Evolutionary conservation across 352 stramenopile genomes (phyloP).

Genomic region (Aphanomyces stellatus): DNA sequence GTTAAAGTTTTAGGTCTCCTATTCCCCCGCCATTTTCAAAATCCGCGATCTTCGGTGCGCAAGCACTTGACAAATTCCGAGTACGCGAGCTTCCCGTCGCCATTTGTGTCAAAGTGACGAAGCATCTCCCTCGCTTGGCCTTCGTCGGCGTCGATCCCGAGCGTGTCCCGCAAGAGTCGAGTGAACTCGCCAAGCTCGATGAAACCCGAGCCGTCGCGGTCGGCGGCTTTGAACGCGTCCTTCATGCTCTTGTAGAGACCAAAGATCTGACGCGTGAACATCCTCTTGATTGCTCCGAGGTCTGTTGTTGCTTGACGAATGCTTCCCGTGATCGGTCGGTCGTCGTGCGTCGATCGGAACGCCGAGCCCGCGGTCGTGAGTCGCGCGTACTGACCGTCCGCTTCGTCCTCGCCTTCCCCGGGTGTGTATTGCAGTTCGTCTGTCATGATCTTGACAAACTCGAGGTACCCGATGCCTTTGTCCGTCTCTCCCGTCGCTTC

Average conservation of each 20-base stretch:
- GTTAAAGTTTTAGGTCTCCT: no score
- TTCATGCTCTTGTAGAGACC: constrained; percentile 18
- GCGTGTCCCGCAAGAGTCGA: background rate
- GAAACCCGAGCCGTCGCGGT: constrained; percentile 13
- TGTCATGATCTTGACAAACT: constrained; percentile 18
- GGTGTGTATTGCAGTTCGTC: constrained; percentile 15
- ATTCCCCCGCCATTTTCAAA: no score
- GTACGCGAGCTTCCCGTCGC: constrained; percentile 17
- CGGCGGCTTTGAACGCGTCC: constrained; percentile 19
- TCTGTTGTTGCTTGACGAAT: background rate
- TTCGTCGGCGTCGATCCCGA: constrained; percentile 5
- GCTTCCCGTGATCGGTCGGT: background rate
- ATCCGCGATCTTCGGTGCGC: no score
- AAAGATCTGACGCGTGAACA: constrained; percentile 14
- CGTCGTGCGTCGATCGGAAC: background rate
- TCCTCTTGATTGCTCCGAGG: background rate
- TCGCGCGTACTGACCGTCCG: background rate
- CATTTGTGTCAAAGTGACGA: constrained; percentile 4
- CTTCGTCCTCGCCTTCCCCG: constrained; percentile 16
- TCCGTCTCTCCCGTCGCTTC: constrained; percentile 9
- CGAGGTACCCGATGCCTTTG: constrained; percentile 18
- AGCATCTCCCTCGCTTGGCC: background rate
- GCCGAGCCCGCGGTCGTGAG: background rate
- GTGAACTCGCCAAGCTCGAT: constrained; percentile 7
- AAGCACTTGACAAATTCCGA: constrained; percentile 20